Evolutionary conservation across 441 rosid genomes (phyloP).

Genomic region (Mallotus repandus): DNA sequence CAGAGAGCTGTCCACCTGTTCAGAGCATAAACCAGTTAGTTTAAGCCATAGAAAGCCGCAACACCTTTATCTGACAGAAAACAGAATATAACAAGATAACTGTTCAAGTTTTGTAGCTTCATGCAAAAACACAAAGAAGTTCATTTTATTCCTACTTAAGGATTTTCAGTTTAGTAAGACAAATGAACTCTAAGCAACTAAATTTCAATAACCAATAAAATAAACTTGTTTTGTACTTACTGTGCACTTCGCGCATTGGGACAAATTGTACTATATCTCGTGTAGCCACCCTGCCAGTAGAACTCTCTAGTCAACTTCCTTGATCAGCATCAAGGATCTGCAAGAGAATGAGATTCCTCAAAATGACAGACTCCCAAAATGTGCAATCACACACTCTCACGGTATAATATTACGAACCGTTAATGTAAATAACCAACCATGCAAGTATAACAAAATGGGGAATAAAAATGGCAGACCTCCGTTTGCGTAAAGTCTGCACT

Average conservation of each 20-base stretch:
- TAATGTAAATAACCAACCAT: too few species aligned
- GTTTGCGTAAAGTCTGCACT: constrained; percentile 92
- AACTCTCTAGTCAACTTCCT: constrained; percentile 64
- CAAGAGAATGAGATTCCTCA: not conserved
- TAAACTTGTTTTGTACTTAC: constrained; percentile 38
- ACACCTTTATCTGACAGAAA: too few species aligned
- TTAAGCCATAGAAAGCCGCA: too few species aligned
- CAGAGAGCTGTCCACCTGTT: constrained; percentile 62
- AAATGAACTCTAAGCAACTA: too few species aligned
- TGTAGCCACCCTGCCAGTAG: constrained; percentile 69
- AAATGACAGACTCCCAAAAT: not conserved
- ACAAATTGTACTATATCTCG: constrained; percentile 86
- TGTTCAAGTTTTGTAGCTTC: too few species aligned
- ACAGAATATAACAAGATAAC: too few species aligned
- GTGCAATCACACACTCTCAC: not conserved
- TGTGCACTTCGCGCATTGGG: constrained; percentile 64
- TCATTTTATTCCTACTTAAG: too few species aligned
- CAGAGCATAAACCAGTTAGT: constrained; percentile 1
- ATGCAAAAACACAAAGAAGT: too few species aligned
- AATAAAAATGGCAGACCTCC: constrained; percentile 63
- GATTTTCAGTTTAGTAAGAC: too few species aligned
- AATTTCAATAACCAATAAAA: too few species aligned
- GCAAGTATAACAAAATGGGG: not conserved
- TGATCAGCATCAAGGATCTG: constrained; percentile 84
- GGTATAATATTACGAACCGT: not conserved